Percentiles rank a stretch among this genome's conserved stretches.
Evolutionary conservation across 2,329 filamentous ascomycete species (phyloP).

Genomic region (Onygenales sp.): DNA sequence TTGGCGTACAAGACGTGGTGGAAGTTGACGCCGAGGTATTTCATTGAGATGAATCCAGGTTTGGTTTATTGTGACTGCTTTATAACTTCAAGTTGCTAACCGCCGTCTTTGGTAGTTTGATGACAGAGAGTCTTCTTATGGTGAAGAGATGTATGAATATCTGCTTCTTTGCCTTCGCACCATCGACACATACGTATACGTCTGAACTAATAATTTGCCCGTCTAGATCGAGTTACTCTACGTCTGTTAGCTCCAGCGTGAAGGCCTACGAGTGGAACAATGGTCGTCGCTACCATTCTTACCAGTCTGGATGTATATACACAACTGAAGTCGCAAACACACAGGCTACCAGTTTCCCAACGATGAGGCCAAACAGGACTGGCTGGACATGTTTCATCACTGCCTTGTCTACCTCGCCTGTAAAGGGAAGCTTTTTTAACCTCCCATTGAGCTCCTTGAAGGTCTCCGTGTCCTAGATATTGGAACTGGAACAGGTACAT

Average conservation of each 20-base stretch:
- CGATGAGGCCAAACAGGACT: conserved; percentile 29
- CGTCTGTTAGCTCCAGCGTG: conserved; percentile 1
- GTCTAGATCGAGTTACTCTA: neutral
- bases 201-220: neutral
- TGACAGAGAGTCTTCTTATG: neutral
- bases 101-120: neutral
- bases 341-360: conserved; percentile 23
- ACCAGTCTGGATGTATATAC: conserved; percentile 4
- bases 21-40: neutral
- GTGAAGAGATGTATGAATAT: neutral
- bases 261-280: conserved; percentile 2
- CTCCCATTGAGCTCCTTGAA: conserved; percentile 13
- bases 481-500: conserved; percentile 21
- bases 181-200: too few species aligned
- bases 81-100: neutral
- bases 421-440: conserved; percentile 20
- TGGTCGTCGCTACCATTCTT: conserved; percentile 11
- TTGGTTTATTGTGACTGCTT: neutral
- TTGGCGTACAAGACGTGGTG: neutral
- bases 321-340: neutral
- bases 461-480: conserved; percentile 18
- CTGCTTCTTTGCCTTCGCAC: neutral
- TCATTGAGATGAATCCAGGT: neutral
- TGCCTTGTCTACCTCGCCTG: conserved; percentile 14
- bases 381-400: conserved; percentile 30